phyloP scores from a whole-genome alignment of 768 basidiomycete species.

The Strobilomyces dryophilus region DNA sequence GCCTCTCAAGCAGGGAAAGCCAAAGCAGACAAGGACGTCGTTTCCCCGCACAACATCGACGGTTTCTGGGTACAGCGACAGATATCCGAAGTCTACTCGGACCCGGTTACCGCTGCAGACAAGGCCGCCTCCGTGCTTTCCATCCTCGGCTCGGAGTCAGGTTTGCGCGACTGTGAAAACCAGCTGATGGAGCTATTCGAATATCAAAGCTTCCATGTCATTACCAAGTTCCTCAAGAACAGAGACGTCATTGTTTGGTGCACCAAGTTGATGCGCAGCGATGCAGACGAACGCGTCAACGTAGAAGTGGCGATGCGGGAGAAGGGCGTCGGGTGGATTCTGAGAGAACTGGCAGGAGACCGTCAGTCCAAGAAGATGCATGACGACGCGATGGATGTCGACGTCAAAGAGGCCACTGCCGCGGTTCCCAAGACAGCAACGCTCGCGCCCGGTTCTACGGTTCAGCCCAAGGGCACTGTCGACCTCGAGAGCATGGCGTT shows the following conservation, averaged over 20 bases:
- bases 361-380: constrained; percentile 51
- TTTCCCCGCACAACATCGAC: constrained; percentile 89
- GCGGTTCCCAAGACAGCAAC: constrained; percentile 78
- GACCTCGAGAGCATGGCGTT: constrained; percentile 97
- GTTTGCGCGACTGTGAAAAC: constrained; percentile 90
- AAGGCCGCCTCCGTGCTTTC: constrained; percentile 83
- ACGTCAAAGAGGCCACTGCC: constrained; percentile 45
- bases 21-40: constrained; percentile 69
- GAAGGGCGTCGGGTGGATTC: constrained; percentile 94
- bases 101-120: constrained; percentile 90
- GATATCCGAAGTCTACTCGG: constrained; percentile 85
- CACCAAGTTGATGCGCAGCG: constrained; percentile 88
- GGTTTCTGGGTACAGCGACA: constrained; percentile 99
- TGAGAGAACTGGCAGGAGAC: constrained; percentile 83
- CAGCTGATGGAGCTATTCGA: constrained; percentile 96
- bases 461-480: constrained; percentile 80
- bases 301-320: constrained; percentile 98
- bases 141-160: constrained; percentile 82
- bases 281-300: constrained; percentile 85
- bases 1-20: constrained; percentile 39
- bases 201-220: constrained; percentile 86
- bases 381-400: constrained; percentile 75
- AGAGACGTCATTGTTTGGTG: constrained; percentile 97
- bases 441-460: constrained; percentile 79
- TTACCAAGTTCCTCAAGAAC: constrained; percentile 89